These are phyloP conservation scores for Ascochyta clinopodiicola DNA, from an alignment of 2,329 filamentous ascomycete species.

Conservation along the genomic window DNA sequence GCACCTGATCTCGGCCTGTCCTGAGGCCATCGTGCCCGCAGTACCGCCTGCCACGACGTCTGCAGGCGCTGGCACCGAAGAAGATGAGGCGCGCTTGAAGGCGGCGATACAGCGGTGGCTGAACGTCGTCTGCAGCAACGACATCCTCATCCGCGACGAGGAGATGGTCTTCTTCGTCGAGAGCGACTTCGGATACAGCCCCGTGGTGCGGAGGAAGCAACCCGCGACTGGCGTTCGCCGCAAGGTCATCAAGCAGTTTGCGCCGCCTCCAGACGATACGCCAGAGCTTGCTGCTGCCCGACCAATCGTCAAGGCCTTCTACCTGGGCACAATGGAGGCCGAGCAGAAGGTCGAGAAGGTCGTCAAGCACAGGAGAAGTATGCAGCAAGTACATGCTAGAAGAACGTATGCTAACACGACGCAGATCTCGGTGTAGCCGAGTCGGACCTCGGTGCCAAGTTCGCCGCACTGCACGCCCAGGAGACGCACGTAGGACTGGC, in stretches of 20 bases:
- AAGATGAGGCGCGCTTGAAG: slow-evolving; percentile 91
- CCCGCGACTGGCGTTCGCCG: slow-evolving; percentile 93
- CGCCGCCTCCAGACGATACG: slow-evolving; percentile 94
- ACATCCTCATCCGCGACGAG: slow-evolving; percentile 91
- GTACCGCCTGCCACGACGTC: slow-evolving; percentile 95
- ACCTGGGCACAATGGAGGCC: slow-evolving; percentile 94
- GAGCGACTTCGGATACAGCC: slow-evolving; percentile 97
- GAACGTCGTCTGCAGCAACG: slow-evolving; percentile 89
- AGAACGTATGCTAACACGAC: slow-evolving; percentile 36
- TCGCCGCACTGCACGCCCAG: slow-evolving; percentile 84
- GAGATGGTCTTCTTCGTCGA: slow-evolving; percentile 99
- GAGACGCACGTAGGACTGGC: slow-evolving; percentile 88
- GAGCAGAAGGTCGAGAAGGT: slow-evolving; percentile 95
- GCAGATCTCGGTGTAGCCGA: slow-evolving; percentile 88
- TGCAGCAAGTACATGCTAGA: neutral
- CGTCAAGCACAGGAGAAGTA: slow-evolving; percentile 91
- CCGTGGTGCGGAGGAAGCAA: slow-evolving; percentile 93
- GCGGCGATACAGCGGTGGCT: slow-evolving; percentile 91
- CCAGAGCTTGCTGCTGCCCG: slow-evolving; percentile 90
- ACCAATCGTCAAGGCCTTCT: slow-evolving; percentile 93
- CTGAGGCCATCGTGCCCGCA: slow-evolving; percentile 90
- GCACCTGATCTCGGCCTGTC: slow-evolving; percentile 96
- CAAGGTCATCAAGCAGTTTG: slow-evolving; percentile 98
- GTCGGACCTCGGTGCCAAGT: slow-evolving; percentile 89
- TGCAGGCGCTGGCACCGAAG: slow-evolving; percentile 92